Percentiles rank a stretch among this genome's conserved stretches.
phyloP scores from a whole-genome alignment of 805 yeast species.

The Yamadazyma kitorensis region DNA sequence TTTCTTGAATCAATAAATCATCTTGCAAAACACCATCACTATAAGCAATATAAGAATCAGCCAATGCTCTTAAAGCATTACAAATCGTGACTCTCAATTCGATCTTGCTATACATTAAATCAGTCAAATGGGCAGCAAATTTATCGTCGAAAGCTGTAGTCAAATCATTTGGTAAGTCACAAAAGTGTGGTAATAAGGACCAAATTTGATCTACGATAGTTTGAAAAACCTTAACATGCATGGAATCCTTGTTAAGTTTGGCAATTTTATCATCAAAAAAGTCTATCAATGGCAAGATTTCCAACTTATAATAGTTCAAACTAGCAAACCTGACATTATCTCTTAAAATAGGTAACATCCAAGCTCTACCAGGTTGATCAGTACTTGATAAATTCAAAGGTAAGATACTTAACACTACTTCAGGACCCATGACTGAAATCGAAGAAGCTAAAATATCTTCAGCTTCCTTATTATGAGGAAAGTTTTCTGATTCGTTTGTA shows the following conservation, averaged over 20 bases:
- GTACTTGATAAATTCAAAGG: conserved; percentile 75
- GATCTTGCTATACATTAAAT: conserved; percentile 68
- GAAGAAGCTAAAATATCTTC: conserved; percentile 81
- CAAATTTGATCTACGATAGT: conserved; percentile 90
- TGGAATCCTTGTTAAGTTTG: conserved; percentile 50
- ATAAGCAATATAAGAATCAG: conserved; percentile 70
- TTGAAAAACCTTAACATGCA: conserved; percentile 72
- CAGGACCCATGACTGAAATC: conserved; percentile 82
- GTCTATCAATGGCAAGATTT: conserved; percentile 64
- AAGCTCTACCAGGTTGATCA: conserved; percentile 80
- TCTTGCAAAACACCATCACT: conserved; percentile 55
- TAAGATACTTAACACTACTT: conserved; percentile 63
- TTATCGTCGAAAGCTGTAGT: conserved; percentile 60
- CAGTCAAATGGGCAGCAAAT: conserved; percentile 77
- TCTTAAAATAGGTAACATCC: conserved; percentile 89
- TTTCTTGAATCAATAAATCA: conserved; percentile 57
- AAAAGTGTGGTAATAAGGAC: conserved; percentile 86
- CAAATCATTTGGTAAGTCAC: conserved; percentile 82
- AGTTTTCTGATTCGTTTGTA: conserved; percentile 67
- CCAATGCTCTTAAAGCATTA: conserved; percentile 72
- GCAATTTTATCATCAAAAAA: conserved; percentile 50
- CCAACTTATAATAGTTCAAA: conserved; percentile 57
- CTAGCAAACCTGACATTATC: conserved; percentile 77
- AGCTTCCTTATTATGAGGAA: conserved; percentile 67
- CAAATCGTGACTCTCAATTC: conserved; percentile 80